Evolutionary conservation across 164 flowering plant genomes (phyloP).

Genomic region (Buxus sempervirens): DNA sequence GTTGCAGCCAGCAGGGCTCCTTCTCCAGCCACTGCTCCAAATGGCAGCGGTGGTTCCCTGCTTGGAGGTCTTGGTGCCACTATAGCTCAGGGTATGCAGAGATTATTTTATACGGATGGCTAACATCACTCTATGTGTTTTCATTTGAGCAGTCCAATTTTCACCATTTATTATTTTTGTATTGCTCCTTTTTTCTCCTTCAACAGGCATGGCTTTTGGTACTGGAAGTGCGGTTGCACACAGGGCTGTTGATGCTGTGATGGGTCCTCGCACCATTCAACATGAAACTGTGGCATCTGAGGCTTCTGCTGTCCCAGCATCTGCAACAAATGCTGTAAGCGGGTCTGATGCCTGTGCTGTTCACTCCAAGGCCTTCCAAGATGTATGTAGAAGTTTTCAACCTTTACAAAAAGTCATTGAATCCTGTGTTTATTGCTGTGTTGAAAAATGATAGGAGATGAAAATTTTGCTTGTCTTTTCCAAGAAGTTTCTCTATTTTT

Average conservation of each 20-base stretch:
- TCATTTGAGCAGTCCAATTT: too few relatives aligned
- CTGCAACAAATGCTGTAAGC: conserved; percentile 18
- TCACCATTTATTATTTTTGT: too few relatives aligned
- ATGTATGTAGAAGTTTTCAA: conserved; percentile 26
- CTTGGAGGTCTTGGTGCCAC: conserved; percentile 58
- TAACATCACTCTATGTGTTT: too few relatives aligned
- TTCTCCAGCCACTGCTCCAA: conserved; percentile 57
- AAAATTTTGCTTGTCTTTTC: too few relatives aligned
- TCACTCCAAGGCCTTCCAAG: conserved; percentile 49
- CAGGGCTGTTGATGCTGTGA: conserved; percentile 66
- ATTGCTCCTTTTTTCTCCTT: background rate
- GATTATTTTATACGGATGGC: background rate
- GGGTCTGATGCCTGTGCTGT: conserved; percentile 40
- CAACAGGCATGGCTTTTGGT: conserved; percentile 63
- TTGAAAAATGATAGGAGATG: background rate
- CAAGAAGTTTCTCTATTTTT: too few relatives aligned
- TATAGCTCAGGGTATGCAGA: conserved; percentile 54
- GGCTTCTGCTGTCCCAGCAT: conserved; percentile 39
- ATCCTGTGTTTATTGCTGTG: background rate
- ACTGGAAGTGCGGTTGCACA: conserved; percentile 77
- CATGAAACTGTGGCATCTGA: conserved; percentile 54
- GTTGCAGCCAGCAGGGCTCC: conserved; percentile 51
- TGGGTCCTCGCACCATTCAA: conserved; percentile 69
- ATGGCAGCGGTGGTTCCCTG: conserved; percentile 43
- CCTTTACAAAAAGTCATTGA: background rate